Percentiles rank a stretch among this genome's conserved stretches.
Conservation (phyloP, 2,329 filamentous ascomycete species). For the Colletotrichum sp. region DNA sequence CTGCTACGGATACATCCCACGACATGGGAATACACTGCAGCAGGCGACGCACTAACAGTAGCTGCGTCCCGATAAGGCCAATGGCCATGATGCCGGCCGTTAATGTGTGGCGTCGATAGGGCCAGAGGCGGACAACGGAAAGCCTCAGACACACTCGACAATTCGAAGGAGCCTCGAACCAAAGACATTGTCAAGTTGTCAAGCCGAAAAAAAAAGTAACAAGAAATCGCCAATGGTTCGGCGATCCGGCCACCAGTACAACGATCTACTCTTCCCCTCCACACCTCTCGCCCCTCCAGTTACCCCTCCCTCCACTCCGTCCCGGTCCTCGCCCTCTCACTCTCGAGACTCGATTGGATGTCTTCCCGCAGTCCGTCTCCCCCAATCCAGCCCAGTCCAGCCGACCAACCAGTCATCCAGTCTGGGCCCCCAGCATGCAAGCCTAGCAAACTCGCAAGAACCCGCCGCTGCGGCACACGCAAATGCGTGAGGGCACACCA, state of each 20-base stretch:
- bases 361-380: background rate
- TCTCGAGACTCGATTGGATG: background rate
- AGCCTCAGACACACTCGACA: background rate
- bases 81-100: background rate
- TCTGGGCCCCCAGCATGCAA: background rate
- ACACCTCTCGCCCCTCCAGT: background rate
- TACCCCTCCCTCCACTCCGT: background rate
- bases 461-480: slow-evolving; percentile 1
- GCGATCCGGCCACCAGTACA: background rate
- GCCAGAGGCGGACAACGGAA: background rate
- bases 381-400: slow-evolving; percentile 10
- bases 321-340: background rate
- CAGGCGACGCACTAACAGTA: background rate
- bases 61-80: background rate
- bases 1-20: background rate
- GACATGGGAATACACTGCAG: background rate
- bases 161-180: background rate
- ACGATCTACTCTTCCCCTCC: background rate
- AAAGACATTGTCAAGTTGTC: background rate
- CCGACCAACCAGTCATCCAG: slow-evolving; percentile 10
- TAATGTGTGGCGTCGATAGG: background rate
- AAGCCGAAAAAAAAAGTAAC: background rate
- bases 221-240: background rate
- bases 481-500: slow-evolving; percentile 4
- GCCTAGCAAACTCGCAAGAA: background rate